Base-by-base conservation (phyloP, 2,329 filamentous ascomycete genomes). In the Nothophoma quercina region DNA sequence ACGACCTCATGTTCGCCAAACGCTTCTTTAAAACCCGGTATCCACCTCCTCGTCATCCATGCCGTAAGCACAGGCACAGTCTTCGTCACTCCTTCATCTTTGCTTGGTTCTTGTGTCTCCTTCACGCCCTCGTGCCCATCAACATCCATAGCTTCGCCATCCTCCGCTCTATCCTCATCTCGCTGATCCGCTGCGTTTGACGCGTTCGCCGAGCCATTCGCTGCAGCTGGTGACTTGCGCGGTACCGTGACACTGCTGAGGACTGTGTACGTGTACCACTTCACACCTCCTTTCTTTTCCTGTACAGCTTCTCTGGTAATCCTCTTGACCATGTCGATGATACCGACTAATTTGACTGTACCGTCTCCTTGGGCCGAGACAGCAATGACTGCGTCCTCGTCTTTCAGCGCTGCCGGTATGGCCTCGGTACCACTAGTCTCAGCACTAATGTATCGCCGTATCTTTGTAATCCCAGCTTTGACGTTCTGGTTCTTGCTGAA, bases 401-500 rank as follows among this genome's bases (percentile, higher is more conserved):
- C 13, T 15, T 9, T 19, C 16, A 6, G 9, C 25, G 13, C n/a
- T 19, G 4, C 13, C 9, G 2, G 4, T 9, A 43, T 50, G 25
- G n/a, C n/a, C n/a, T n/a, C n/a, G n/a, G n/a, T n/a, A n/a, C n/a
- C n/a, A n/a, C n/a, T n/a, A n/a, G n/a, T n/a, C n/a, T n/a, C n/a
- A n/a, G n/a, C n/a, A n/a, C 55, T 46, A 4, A 66, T 51, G 3
- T 51, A 47, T 5, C 34, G 47, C 32, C 58, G 56, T 10, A 68
- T 7, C 7, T 38, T 42, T 7, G 56, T 59, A 16, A 68, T 58
- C 4, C 56, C 62, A 0, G 58, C 34, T n/a, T 51, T 60, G 26
- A 68, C 39, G 15, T 63, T 67, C 19, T 63, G 59, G 13, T 68
- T 68, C 32, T 48, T 57, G n/a, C 53, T 58, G 22, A 58, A 63